Base-by-base conservation (phyloP, 139 green algal species). In the Auxenochlorella protothecoides region DNA sequence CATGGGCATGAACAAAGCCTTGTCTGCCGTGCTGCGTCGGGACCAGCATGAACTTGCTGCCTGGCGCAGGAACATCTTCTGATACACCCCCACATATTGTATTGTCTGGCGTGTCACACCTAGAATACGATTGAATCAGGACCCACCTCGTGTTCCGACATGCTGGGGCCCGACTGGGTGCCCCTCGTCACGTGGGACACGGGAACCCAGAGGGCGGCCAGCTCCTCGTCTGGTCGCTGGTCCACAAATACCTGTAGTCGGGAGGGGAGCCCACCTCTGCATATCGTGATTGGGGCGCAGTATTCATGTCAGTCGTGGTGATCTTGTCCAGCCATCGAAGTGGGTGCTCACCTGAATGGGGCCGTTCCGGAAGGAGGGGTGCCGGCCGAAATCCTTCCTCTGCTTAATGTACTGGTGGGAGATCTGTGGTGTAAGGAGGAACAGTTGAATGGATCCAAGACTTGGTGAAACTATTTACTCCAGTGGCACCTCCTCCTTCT, bases 381-480 rank as follows among this genome's bases (percentile, higher is more conserved):
- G 80, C n/a, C 89, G 74, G 10, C 92, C 92, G 85, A 96, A 97
- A 59, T 96, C 85, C 71, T 86, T 89, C 15, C 92, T 81, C 65
- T 87, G 76, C 74, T 88, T 89, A 6, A 89, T 76, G 78, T 96
- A 96, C 67, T 90, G 85, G 53, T 92, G 72, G 52, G 85, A 85
- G 7, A 95, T 88, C 87, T 95, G 82, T 81, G 85, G 53, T 16
- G 12, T 12, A 56, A n/a, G 55, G 27, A 44, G 27, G 27, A 44
- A 44, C 27, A 44, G 27, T 44, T 44, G 27, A 44, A 44, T 44
- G 27, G 27, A 44, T 1, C 27, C 27, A 44, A 44, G 27, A 44
- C 27, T 44, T 44, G 27, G 2, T 63, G 10, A 63, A 14, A 7
- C 4, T 10, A 44, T n/a, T 27, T 69, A 44, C 27, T 44, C 1